Evolutionary conservation across 2,329 filamentous ascomycete species (phyloP).

Genomic region (Pseudogymnoascus sp.): DNA sequence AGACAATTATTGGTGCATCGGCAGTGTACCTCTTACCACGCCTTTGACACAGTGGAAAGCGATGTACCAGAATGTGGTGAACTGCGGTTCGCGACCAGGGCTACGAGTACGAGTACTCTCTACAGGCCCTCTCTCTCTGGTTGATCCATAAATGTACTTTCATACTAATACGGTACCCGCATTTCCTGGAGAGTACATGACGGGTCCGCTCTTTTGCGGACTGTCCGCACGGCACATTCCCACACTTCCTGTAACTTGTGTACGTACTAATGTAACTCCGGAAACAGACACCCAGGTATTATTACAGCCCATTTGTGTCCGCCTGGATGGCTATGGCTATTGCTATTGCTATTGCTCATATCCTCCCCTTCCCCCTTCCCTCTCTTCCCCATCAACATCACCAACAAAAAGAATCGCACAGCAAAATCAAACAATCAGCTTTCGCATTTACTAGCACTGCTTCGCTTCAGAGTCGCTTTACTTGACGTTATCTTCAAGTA

Average conservation of each 20-base stretch:
- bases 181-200: not conserved
- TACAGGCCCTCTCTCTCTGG: too few relatives aligned
- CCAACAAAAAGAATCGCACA: conserved; percentile 32
- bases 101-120: too few relatives aligned
- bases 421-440: conserved; percentile 31
- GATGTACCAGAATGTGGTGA: not conserved
- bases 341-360: not conserved
- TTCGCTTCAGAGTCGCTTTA: not conserved
- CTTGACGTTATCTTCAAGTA: not conserved
- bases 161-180: not conserved
- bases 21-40: not conserved
- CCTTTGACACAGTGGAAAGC: not conserved
- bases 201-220: not conserved
- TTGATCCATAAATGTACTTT: conserved; percentile 5
- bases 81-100: not conserved
- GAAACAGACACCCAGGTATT: not conserved
- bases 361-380: conserved; percentile 30
- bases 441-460: conserved; percentile 2
- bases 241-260: not conserved
- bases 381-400: conserved; percentile 42
- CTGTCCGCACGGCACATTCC: not conserved
- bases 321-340: not conserved
- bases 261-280: not conserved
- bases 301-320: not conserved
- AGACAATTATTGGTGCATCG: not conserved